Percentiles rank a stretch among this genome's conserved stretches.
These are phyloP conservation scores for Fusarium virguliforme DNA, from an alignment of 2,329 filamentous ascomycete species.

Conservation along the genomic window DNA sequence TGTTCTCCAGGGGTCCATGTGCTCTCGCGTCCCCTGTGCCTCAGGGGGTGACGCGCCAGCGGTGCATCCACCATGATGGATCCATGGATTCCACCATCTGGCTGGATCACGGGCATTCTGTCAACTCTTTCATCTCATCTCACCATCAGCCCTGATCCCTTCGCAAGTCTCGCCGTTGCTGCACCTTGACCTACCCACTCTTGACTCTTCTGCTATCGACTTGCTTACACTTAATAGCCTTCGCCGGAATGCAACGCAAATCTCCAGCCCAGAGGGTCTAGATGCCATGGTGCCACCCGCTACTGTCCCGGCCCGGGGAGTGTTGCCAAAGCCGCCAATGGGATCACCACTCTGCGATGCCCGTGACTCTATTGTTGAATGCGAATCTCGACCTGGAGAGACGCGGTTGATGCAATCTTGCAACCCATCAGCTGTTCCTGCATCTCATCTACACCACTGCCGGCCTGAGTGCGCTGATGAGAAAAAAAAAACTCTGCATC, in stretches of 20 bases:
- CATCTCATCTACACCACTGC: not conserved
- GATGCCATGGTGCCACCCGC: constrained; percentile 11
- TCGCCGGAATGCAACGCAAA: not conserved
- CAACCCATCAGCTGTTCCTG: constrained; percentile 12
- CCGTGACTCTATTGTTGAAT: not conserved
- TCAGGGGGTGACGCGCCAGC: constrained; percentile 3
- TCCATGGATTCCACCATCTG: not conserved
- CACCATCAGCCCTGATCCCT: constrained; percentile 13
- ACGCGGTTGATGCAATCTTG: constrained; percentile 4
- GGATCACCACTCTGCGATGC: not conserved
- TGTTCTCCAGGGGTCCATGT: constrained; percentile 8
- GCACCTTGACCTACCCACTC: not conserved
- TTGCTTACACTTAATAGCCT: not conserved
- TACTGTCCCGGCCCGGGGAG: not conserved
- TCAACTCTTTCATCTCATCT: constrained; percentile 18
- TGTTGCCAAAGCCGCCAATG: constrained; percentile 1
- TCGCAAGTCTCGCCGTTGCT: not conserved
- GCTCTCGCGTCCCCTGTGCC: constrained; percentile 7
- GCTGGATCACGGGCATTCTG: not conserved
- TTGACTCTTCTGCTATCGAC: constrained; percentile 6
- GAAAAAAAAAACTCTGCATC: not conserved
- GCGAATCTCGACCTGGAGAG: not conserved
- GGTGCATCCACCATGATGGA: not conserved
- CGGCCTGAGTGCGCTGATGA: constrained; percentile 2
- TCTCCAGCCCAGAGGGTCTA: constrained; percentile 1